phyloP scores from a whole-genome alignment of 805 yeast species.

The Candida endomychidarum region DNA sequence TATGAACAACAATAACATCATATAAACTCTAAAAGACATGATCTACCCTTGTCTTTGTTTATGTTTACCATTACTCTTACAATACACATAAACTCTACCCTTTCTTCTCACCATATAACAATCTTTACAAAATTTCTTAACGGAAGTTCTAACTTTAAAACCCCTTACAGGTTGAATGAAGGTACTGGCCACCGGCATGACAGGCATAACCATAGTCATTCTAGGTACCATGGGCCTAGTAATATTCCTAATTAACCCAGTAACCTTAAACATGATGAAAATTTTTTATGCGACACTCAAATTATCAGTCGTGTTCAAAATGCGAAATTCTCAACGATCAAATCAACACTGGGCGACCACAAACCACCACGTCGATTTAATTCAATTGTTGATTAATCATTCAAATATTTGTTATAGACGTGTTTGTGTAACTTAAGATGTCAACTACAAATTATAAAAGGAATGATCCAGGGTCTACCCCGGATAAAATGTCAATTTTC shows the following conservation, averaged over 20 bases:
- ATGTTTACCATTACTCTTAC: conserved; percentile 91
- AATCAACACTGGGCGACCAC: conserved; percentile 2
- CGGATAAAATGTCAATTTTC: conserved; percentile 96
- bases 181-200: conserved; percentile 1
- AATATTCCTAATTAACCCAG: conserved; percentile 1
- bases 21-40: not conserved
- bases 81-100: conserved; percentile 89
- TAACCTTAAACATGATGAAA: conserved; percentile 10
- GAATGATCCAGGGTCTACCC: conserved; percentile 71
- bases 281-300: too few species aligned
- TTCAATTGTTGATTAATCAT: too few species aligned
- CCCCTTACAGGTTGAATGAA: conserved; percentile 47
- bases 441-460: conserved; percentile 83
- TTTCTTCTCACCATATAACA: conserved; percentile 91
- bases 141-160: conserved; percentile 89
- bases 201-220: not conserved
- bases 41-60: conserved; percentile 83
- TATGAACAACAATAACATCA: too few species aligned
- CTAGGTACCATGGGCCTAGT: conserved; percentile 2
- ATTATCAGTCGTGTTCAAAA: conserved; percentile 5
- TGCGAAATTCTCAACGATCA: not conserved
- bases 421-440: too few species aligned
- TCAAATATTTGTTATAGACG: too few species aligned
- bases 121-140: conserved; percentile 88
- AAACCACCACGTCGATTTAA: not conserved